Conservation (phyloP, 75 land plant genomes). For the Cryptomeria japonica region DNA sequence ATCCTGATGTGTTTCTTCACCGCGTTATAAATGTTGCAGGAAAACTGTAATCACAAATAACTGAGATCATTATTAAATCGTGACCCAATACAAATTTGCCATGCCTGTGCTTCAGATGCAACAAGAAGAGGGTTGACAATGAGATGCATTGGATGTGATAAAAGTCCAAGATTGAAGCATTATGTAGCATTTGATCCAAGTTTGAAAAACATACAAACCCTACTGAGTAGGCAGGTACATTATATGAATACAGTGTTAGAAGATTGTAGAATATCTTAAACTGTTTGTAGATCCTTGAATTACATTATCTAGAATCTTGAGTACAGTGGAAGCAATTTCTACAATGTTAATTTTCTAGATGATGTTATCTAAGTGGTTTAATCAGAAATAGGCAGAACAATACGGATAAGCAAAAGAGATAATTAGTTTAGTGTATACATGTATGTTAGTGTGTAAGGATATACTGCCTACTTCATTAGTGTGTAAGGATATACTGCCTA, state of each 20-base stretch:
- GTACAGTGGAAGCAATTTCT: background rate
- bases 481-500: no score
- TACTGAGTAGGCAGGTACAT: background rate
- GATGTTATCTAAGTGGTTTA: no score
- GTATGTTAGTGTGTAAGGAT: background rate
- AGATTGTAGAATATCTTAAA: background rate
- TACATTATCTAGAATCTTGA: no score
- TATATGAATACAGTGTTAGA: background rate
- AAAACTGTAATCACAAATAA: background rate
- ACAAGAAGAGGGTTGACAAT: background rate
- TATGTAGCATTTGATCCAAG: background rate
- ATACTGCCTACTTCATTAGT: no score
- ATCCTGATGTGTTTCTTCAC: background rate
- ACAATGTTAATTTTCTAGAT: no score
- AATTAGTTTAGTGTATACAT: background rate
- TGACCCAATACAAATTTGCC: background rate
- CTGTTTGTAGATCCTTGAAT: background rate
- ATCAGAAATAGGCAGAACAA: no score
- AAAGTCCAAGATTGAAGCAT: background rate
- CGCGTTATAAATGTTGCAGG: background rate
- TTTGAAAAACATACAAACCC: background rate
- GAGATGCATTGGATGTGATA: background rate
- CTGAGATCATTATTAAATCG: background rate
- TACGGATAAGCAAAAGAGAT: background rate
- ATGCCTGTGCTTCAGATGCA: constrained; percentile 3